These are phyloP conservation scores for Magnusiomyces suaveolens DNA, from an alignment of 1,139 yeast species.

Conservation along the genomic window DNA sequence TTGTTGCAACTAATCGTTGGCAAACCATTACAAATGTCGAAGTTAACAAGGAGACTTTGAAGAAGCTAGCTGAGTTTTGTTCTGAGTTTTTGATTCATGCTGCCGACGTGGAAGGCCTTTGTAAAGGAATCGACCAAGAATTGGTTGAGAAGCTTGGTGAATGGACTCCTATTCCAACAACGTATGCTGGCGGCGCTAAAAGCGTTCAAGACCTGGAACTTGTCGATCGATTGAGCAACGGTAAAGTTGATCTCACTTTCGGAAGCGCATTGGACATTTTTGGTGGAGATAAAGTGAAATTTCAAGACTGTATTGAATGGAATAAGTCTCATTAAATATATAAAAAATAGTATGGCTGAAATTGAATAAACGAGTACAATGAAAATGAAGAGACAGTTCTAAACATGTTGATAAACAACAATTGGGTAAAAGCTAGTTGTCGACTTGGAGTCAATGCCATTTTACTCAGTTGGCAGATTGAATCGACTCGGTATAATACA, in stretches of 20 bases:
- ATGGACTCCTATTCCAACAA: conserved; percentile 73
- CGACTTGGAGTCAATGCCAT: no score
- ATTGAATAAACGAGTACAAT: no score
- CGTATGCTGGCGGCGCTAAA: conserved; percentile 96
- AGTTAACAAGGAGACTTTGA: conserved; percentile 46
- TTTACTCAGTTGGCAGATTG: no score
- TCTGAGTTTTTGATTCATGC: conserved; percentile 89
- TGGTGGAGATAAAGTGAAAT: conserved; percentile 75
- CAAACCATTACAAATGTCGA: conserved; percentile 69
- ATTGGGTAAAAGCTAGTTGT: no score
- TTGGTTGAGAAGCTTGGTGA: conserved; percentile 61
- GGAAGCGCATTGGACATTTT: conserved; percentile 92
- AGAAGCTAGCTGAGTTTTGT: conserved; percentile 51
- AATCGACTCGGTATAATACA: no score
- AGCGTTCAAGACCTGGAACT: conserved; percentile 54
- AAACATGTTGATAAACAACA: no score
- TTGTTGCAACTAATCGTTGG: conserved; percentile 96
- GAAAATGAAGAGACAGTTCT: no score
- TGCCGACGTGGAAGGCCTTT: conserved; percentile 95
- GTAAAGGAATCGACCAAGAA: conserved; percentile 80
- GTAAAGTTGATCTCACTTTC: conserved; percentile 80
- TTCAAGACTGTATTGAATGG: conserved; percentile 68
- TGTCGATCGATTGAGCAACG: conserved; percentile 59
- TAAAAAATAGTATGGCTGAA: no score
- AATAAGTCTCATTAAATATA: conserved; percentile 34